A percentile compares a stretch with the other conserved stretches of the same genome.
phyloP scores from a whole-genome alignment of 176 grass and related monocot genomes.

The Ensete ventricosum region DNA sequence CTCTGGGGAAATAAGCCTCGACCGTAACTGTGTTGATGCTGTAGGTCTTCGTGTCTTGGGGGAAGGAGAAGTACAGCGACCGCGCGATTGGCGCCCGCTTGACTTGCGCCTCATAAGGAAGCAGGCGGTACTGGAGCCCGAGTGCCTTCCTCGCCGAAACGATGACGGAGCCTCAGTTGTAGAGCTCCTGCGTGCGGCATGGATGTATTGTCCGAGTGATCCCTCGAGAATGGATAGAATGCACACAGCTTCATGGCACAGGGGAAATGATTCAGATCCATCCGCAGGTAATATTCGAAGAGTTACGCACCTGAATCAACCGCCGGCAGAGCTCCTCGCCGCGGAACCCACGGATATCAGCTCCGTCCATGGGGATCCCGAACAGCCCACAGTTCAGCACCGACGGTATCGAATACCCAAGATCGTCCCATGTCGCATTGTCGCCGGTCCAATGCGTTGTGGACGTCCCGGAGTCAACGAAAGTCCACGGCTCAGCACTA shows the following conservation, averaged over 20 bases:
- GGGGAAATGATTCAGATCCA: not conserved
- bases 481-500: constrained; percentile 69
- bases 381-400: constrained; percentile 66
- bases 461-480: constrained; percentile 55
- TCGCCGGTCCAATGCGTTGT: constrained; percentile 77
- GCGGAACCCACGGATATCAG: constrained; percentile 68
- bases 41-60: constrained; percentile 35
- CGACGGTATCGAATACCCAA: constrained; percentile 58
- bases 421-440: constrained; percentile 46
- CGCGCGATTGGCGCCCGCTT: constrained; percentile 54
- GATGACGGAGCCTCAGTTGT: constrained; percentile 49
- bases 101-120: constrained; percentile 51
- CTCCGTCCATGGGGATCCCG: constrained; percentile 69
- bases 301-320: constrained; percentile 57
- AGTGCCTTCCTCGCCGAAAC: constrained; percentile 52
- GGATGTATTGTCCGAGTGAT: constrained; percentile 38
- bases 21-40: constrained; percentile 43
- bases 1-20: constrained; percentile 53
- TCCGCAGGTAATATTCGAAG: too few relatives aligned
- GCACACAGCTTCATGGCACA: constrained; percentile 47
- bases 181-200: constrained; percentile 52
- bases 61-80: constrained; percentile 85
- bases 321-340: constrained; percentile 65
- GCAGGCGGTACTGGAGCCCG: constrained; percentile 47
- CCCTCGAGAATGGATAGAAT: constrained; percentile 84